Evolutionary conservation across 371 early-diverging fungal genomes (phyloP).

Genomic region (Amoeboaphelidium protococcarum): DNA sequence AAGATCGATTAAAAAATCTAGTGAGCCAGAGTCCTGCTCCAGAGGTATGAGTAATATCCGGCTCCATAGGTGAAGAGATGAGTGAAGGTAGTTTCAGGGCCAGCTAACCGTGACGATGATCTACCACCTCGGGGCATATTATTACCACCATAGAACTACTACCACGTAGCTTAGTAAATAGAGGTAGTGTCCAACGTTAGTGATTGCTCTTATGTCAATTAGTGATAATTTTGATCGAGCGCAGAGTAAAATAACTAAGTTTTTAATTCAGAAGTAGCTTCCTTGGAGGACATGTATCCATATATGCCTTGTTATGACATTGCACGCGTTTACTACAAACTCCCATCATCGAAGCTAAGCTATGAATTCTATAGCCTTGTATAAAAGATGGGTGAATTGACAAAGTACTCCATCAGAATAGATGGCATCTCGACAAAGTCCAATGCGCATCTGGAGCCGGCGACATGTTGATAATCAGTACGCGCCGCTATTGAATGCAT

Average conservation of each 20-base stretch:
- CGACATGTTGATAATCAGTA: slow-evolving; percentile 78
- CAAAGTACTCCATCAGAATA: slow-evolving; percentile 74
- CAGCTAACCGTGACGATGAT: slow-evolving; percentile 22
- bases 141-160: slow-evolving; percentile 20
- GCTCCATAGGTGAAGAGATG: slow-evolving; percentile 78
- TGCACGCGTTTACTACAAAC: slow-evolving; percentile 35
- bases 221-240: slow-evolving; percentile 60
- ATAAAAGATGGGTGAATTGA: slow-evolving; percentile 36
- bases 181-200: slow-evolving; percentile 1
- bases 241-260: slow-evolving; percentile 8
- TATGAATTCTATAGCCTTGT: too few relatives aligned
- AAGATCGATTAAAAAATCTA: slow-evolving; percentile 46
- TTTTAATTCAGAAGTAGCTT: slow-evolving; percentile 4
- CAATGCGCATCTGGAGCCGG: slow-evolving; percentile 70
- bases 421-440: slow-evolving; percentile 94
- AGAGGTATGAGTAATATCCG: slow-evolving; percentile 74
- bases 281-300: slow-evolving; percentile 3
- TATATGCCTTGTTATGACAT: slow-evolving; percentile 17
- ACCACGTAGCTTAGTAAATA: slow-evolving; percentile 13
- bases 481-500: slow-evolving; percentile 88
- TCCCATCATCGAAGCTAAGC: slow-evolving; percentile 32
- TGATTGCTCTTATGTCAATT: slow-evolving; percentile 47
- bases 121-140: slow-evolving; percentile 27
- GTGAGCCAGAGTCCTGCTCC: slow-evolving; percentile 53
- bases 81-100: slow-evolving; percentile 68